Conservation (phyloP, 306 rosid species). For the Astragalus membranaceus region DNA sequence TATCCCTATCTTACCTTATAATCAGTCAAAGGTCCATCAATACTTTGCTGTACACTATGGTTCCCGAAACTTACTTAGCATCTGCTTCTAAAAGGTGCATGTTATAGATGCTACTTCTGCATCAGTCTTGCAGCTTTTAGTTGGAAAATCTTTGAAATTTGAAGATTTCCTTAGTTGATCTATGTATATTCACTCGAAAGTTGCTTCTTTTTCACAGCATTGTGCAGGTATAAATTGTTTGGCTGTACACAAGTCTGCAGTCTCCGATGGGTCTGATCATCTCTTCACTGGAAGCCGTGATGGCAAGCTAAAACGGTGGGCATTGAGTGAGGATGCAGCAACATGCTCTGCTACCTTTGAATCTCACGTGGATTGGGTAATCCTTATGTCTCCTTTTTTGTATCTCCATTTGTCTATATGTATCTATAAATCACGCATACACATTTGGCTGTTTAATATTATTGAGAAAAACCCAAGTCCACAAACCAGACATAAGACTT, state of each 20-base stretch:
- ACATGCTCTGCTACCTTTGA: conserved; percentile 92
- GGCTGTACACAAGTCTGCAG: conserved; percentile 53
- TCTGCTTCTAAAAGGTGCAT: conserved; percentile 3
- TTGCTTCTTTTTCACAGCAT: conserved; percentile 59
- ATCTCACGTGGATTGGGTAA: conserved; percentile 98
- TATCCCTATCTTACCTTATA: neutral
- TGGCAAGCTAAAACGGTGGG: conserved; percentile 92
- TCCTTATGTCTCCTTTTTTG: neutral
- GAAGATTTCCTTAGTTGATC: neutral
- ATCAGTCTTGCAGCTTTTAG: conserved; percentile 1
- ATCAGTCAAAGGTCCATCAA: neutral
- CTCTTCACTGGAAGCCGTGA: conserved; percentile 97
- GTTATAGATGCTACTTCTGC: neutral
- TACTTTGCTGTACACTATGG: neutral
- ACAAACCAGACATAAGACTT: too few species aligned
- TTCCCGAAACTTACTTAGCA: neutral
- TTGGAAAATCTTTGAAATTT: neutral
- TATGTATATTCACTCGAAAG: conserved; percentile 1
- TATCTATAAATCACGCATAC: neutral
- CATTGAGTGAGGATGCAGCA: conserved; percentile 54
- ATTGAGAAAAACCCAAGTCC: too few species aligned
- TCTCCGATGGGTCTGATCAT: conserved; percentile 55
- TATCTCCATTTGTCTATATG: neutral
- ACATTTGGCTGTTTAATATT: neutral
- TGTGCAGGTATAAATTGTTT: conserved; percentile 91